Evolutionary conservation across 495 filamentous ascomycete species (phyloP).

Genomic region (Hypoxylon rickii): DNA sequence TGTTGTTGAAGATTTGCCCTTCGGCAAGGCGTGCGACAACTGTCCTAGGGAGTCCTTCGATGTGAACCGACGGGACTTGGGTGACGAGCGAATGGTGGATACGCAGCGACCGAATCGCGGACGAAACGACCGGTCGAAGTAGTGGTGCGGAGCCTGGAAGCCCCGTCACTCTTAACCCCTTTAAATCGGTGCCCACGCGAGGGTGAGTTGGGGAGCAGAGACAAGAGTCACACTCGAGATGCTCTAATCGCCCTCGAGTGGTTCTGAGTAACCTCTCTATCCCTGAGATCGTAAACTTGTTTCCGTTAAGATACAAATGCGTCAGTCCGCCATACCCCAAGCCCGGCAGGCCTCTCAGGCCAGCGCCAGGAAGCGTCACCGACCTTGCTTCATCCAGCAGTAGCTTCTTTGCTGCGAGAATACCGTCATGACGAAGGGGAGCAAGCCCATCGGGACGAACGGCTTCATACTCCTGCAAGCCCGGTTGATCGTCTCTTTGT

Average conservation of each 20-base stretch:
- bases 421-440: constrained; percentile 38
- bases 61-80: constrained; percentile 41
- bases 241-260: constrained; percentile 45
- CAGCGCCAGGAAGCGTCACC: not conserved
- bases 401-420: constrained; percentile 33
- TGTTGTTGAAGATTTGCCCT: constrained; percentile 39
- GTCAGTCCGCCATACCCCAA: constrained; percentile 39
- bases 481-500: constrained; percentile 16
- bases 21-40: constrained; percentile 44
- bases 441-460: constrained; percentile 41
- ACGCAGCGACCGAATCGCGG: constrained; percentile 49
- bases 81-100: constrained; percentile 56
- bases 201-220: constrained; percentile 2
- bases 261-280: constrained; percentile 40
- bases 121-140: constrained; percentile 50
- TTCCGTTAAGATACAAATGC: constrained; percentile 50
- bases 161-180: constrained; percentile 36
- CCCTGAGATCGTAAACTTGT: constrained; percentile 37
- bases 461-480: constrained; percentile 29
- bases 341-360: not conserved
- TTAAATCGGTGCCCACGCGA: constrained; percentile 1
- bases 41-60: constrained; percentile 25
- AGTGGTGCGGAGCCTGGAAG: constrained; percentile 44
- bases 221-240: constrained; percentile 48
- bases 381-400: constrained; percentile 28